These are phyloP conservation scores for Mucor racemosus DNA, from an alignment of 371 early-diverging fungal species.

Conservation along the genomic window DNA sequence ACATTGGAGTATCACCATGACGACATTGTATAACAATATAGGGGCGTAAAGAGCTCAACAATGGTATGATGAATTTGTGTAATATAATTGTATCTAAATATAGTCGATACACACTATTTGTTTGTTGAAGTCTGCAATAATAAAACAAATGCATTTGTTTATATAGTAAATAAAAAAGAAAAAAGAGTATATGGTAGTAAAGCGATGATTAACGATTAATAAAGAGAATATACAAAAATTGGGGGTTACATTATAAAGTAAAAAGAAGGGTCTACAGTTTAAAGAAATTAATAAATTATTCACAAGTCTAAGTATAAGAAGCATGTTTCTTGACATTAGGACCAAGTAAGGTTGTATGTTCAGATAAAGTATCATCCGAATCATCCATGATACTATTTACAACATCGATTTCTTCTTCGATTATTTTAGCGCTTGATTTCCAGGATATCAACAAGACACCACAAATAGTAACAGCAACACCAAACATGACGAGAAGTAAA, in stretches of 20 bases:
- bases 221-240: background rate
- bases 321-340: background rate
- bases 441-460: conserved; percentile 73
- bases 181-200: background rate
- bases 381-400: conserved; percentile 2
- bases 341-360: conserved; percentile 4
- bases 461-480: conserved; percentile 62
- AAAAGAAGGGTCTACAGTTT: background rate
- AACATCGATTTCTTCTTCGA: conserved; percentile 17
- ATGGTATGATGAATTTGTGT: background rate
- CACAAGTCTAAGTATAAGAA: conserved; percentile 4
- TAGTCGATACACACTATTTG: background rate
- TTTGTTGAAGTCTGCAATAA: background rate
- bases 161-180: background rate
- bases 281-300: background rate
- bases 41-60: no score
- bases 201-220: background rate
- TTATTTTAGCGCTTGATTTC: conserved; percentile 21
- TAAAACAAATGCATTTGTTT: background rate
- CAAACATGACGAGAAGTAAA: conserved; percentile 66
- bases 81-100: background rate
- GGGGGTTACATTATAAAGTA: background rate
- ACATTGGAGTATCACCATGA: no score
- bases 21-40: no score
- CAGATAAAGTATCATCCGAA: conserved; percentile 1